Evolutionary conservation across 192 early-diverging fungal species (phyloP), one percentile per base, ranked within the genome.

Genomic region (Umbelopsis vinacea): DNA sequence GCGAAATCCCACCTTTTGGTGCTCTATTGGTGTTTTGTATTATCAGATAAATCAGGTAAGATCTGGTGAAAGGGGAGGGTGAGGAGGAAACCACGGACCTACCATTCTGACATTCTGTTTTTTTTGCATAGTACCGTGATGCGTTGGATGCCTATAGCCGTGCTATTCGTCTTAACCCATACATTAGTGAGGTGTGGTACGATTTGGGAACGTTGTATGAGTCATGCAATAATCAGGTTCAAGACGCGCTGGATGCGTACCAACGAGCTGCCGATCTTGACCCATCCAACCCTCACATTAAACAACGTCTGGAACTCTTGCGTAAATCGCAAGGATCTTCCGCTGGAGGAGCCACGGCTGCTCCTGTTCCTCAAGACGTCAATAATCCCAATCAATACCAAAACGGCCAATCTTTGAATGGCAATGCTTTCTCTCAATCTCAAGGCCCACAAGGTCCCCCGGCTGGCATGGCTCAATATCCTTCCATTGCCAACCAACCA

Each of bases 101-200:
- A n/a, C n/a, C n/a, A n/a, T n/a, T n/a, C n/a, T n/a, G n/a, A n/a
- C n/a, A n/a, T n/a, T n/a, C n/a, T n/a, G n/a, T n/a, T n/a, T n/a
- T n/a, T 14, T 23, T 12, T 9, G 3, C 35, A 67, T 81, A 94
- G 86, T 96, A 94, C 76, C 84, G 93, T 12, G 97, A 99, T 77
- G 98, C 98, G 0, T 82, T 98, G 40, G 97, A 99, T 81, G 98
- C 98, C 17, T 99, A 98, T 77, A 94, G 90, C 75, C 88, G 94
- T 15, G 98, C 97, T 2, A 96, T 98, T 69, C 90, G 94, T 53
- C 85, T 97, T 46, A 96, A 96, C 77, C 94, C 97, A 43, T 90
- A 93, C 69, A 92, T 98, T 71, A 92, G 90, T 74, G 97, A 99
- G 84, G 96, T 99, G 4, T 99, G 97, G 97, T 98, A 94, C 67